Percentiles rank a stretch among this genome's conserved stretches.
Conservation (phyloP, 192 early-diverging fungal genomes). For the Linnemannia elongata region DNA sequence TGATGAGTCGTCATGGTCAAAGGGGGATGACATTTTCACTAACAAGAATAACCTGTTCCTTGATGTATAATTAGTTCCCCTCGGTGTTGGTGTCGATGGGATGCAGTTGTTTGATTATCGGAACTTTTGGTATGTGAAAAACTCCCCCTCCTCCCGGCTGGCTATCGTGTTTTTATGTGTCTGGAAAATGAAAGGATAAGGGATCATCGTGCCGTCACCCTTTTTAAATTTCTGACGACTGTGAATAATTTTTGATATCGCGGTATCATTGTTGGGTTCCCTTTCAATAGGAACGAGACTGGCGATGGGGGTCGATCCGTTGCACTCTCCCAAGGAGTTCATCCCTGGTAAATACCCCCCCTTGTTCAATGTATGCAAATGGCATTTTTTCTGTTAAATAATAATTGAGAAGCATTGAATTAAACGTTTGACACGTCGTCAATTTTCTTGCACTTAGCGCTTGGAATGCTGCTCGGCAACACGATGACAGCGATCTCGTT, state of each 20-base stretch:
- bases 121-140: constrained; percentile 61
- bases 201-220: not conserved
- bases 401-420: too few species aligned
- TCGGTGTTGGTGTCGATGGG: constrained; percentile 64
- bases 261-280: not conserved
- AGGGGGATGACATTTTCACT: not conserved
- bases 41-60: not conserved
- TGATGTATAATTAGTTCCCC: constrained; percentile 56
- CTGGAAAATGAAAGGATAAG: too few species aligned
- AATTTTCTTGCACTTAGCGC: constrained; percentile 45
- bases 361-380: too few species aligned
- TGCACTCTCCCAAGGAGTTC: constrained; percentile 80
- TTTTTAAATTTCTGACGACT: not conserved
- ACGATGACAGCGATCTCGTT: constrained; percentile 80
- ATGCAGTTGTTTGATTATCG: constrained; percentile 64
- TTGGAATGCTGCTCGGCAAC: constrained; percentile 93
- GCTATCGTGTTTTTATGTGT: too few species aligned
- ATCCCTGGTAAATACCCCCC: constrained; percentile 69
- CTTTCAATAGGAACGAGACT: constrained; percentile 64
- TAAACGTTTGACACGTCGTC: too few species aligned
- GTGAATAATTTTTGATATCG: not conserved
- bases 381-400: too few species aligned
- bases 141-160: not conserved
- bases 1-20: not conserved
- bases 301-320: constrained; percentile 78